These are phyloP conservation scores for Solanum hybrid DNA, from an alignment of 305 asterid genomes.

Conservation along the genomic window DNA sequence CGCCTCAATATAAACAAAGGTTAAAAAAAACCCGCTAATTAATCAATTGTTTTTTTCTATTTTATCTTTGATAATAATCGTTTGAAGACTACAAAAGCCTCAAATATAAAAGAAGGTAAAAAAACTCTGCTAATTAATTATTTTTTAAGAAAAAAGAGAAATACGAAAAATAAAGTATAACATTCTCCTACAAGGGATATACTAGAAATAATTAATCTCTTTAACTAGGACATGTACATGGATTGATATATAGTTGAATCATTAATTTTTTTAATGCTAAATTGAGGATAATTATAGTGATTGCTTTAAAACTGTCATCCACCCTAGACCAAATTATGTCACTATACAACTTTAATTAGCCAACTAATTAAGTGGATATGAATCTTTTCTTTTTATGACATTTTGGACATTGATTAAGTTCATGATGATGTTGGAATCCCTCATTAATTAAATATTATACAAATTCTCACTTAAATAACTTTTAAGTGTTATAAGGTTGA, in stretches of 20 bases:
- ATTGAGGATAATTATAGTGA: background rate
- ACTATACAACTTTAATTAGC: background rate
- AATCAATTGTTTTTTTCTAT: background rate
- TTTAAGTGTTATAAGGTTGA: background rate
- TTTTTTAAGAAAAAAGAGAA: background rate
- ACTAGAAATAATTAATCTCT: background rate
- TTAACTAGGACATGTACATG: background rate
- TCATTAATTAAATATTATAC: background rate
- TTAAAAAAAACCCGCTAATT: too few relatives aligned
- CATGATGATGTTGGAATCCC: background rate
- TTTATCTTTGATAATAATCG: background rate
- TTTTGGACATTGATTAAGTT: background rate
- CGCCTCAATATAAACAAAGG: background rate
- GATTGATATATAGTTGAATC: background rate
- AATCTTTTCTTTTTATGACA: background rate
- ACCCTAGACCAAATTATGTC: constrained; percentile 12
- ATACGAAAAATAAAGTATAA: background rate
- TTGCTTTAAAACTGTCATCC: constrained; percentile 8
- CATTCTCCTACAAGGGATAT: background rate
- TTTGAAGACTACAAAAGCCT: background rate
- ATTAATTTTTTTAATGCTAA: background rate
- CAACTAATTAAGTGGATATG: constrained; percentile 1
- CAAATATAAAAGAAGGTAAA: background rate
- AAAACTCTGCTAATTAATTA: background rate
- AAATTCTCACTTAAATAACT: background rate